Base-by-base conservation (phyloP, 768 basidiomycete species). In the Auricularia auricula-judae region DNA sequence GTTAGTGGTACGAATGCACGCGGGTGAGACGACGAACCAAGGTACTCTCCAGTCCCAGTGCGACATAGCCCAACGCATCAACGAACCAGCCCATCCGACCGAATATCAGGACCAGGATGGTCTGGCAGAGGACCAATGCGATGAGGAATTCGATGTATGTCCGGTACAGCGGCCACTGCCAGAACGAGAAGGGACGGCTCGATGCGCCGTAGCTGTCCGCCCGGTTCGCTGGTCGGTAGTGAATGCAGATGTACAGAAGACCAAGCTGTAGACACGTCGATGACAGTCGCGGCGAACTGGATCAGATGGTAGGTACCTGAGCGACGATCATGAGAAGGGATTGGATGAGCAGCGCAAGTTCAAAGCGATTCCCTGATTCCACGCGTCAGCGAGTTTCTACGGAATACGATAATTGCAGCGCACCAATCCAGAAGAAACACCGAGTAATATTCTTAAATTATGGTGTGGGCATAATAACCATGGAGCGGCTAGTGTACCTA, bases 71-170 rank as follows among this genome's bases (percentile, higher is more conserved):
- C 23, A 93, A 77, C 4, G 83, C 73, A 16, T 78, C 74, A 4
- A 91, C 75, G 71, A 84, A 93, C 35, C 81, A 43, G 18, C 82
- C 72, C 3, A 81, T 85, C 39, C 83, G 82, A 21, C 85, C 83
- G 62, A 93, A 83, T 66, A 93, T 88, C 51, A 93, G 80, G 72
- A 86, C 87, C 3, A 87, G 71, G 63, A 93, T 91, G 3, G 87
- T 82, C 67, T 86, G 84, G 68, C 68, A 82, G 54, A 67, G 91
- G 91, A 93, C 87, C 65, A 88, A 79, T 8, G 84, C 87, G 8
- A 88, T 88, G 62, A 93, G 78, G 74, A 90, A 92, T 70, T 93
- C 91, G 62, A 93, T 79, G 71, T 93, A 87, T 70, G 89, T 88
- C 1, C 81, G 75, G 72, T 92, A 93, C 3, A 77, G 81, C 60